These are phyloP conservation scores for Apiotrichum gamsii DNA, from an alignment of 1,284 basidiomycete species.

Conservation along the genomic window DNA sequence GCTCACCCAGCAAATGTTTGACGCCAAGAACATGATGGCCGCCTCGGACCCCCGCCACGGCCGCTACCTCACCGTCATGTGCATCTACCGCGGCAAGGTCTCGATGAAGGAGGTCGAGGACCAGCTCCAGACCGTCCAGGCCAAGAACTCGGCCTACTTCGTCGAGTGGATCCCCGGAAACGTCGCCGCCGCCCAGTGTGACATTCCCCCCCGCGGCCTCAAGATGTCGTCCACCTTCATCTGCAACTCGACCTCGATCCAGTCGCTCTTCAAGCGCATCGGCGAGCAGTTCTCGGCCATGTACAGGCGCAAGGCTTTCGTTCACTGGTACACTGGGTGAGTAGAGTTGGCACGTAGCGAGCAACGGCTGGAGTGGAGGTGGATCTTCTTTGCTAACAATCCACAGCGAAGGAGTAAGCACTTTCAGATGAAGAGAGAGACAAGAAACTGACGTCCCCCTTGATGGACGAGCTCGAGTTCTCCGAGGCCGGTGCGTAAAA, in stretches of 20 bases:
- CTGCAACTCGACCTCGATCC: slow-evolving; percentile 95
- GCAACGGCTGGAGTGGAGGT: too few species aligned
- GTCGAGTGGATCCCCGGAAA: slow-evolving; percentile 99
- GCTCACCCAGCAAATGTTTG: slow-evolving; percentile 97
- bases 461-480: slow-evolving; percentile 97
- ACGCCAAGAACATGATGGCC: slow-evolving; percentile 94
- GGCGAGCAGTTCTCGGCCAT: slow-evolving; percentile 96
- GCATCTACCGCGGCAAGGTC: slow-evolving; percentile 97
- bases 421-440: too few species aligned
- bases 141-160: slow-evolving; percentile 95
- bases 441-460: too few species aligned
- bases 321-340: slow-evolving; percentile 98
- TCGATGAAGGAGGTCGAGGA: slow-evolving; percentile 99
- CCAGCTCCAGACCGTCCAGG: slow-evolving; percentile 94
- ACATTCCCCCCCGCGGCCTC: slow-evolving; percentile 84
- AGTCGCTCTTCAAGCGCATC: slow-evolving; percentile 96
- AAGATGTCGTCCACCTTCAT: slow-evolving; percentile 97
- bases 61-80: slow-evolving; percentile 67
- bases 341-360: too few species aligned
- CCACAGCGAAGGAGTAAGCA: too few species aligned
- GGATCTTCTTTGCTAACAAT: too few species aligned
- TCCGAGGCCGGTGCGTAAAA: slow-evolving; percentile 61
- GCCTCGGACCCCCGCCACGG: slow-evolving; percentile 85
- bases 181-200: slow-evolving; percentile 85
- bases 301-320: slow-evolving; percentile 98